phyloP scores from a whole-genome alignment of 768 basidiomycete genomes.

The Boletus eberwhitei region DNA sequence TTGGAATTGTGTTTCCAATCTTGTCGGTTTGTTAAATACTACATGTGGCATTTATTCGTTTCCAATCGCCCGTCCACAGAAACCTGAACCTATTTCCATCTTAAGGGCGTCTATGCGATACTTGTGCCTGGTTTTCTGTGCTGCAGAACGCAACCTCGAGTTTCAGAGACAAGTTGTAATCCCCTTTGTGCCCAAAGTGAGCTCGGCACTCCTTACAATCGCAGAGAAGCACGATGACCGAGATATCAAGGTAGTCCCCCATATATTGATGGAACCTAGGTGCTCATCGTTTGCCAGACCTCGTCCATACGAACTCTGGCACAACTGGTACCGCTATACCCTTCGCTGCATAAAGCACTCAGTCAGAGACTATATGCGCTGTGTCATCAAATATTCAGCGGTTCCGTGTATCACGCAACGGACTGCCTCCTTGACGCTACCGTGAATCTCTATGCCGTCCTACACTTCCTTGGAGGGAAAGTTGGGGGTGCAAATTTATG shows the following conservation, averaged over 20 bases:
- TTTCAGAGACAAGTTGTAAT: constrained; percentile 76
- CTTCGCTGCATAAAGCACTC: constrained; percentile 59
- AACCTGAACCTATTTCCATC: constrained; percentile 60
- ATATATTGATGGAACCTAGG: not conserved
- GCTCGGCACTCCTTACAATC: constrained; percentile 51
- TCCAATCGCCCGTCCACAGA: constrained; percentile 41
- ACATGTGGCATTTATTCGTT: constrained; percentile 12
- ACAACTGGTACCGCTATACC: constrained; percentile 60
- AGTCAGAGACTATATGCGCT: constrained; percentile 51
- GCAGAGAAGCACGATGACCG: constrained; percentile 48
- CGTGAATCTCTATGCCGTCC: constrained; percentile 54
- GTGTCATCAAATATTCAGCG: constrained; percentile 54
- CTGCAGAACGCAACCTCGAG: constrained; percentile 60
- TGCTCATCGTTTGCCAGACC: constrained; percentile 35
- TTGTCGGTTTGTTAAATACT: constrained; percentile 58
- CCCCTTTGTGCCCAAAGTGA: constrained; percentile 73
- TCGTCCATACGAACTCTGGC: constrained; percentile 47
- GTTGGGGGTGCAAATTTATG: constrained; percentile 68
- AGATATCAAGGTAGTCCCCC: constrained; percentile 51
- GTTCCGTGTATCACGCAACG: constrained; percentile 44
- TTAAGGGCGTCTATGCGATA: constrained; percentile 66
- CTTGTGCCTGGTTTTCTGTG: constrained; percentile 56
- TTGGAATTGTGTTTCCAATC: constrained; percentile 58
- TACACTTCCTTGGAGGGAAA: constrained; percentile 77
- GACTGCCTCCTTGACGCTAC: constrained; percentile 42